Percentiles rank a stretch among this genome's conserved stretches.
Evolutionary conservation across 371 early-diverging fungal species (phyloP).

Genomic region (Rhizopus sp.): DNA sequence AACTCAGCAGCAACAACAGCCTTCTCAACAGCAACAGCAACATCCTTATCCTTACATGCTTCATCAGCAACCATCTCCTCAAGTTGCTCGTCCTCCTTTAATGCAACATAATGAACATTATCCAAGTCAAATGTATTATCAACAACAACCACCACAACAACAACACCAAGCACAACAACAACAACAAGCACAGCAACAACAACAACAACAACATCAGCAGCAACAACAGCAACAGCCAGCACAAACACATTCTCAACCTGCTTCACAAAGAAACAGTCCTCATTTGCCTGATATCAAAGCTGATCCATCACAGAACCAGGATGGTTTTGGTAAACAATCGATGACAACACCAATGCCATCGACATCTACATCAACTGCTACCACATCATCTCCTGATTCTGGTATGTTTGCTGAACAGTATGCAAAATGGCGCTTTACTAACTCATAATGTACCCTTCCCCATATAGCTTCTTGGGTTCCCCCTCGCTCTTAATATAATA

Average conservation of each 20-base stretch:
- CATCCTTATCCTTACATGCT: slow-evolving; percentile 7
- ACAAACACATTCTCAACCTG: slow-evolving; percentile 29
- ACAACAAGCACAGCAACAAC: slow-evolving; percentile 8
- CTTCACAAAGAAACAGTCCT: slow-evolving; percentile 32
- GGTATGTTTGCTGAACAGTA: slow-evolving; percentile 1
- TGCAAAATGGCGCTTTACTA: no score
- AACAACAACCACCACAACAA: slow-evolving; percentile 9
- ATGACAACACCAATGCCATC: slow-evolving; percentile 45
- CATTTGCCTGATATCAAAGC: slow-evolving; percentile 30
- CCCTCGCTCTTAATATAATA: slow-evolving; percentile 8
- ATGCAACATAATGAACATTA: slow-evolving; percentile 10
- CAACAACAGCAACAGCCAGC: slow-evolving; percentile 24
- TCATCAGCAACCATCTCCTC: slow-evolving; percentile 15
- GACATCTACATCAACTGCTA: slow-evolving; percentile 45
- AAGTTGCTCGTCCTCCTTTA: slow-evolving; percentile 15
- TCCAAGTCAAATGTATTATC: slow-evolving; percentile 1
- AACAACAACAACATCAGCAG: slow-evolving; percentile 25
- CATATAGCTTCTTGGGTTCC: slow-evolving; percentile 22
- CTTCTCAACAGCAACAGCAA: slow-evolving; percentile 8
- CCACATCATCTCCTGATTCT: slow-evolving; percentile 41
- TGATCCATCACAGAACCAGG: slow-evolving; percentile 11
- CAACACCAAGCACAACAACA: not conserved
- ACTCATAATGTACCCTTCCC: no score
- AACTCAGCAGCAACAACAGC: slow-evolving; percentile 2
- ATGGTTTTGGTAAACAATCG: slow-evolving; percentile 16